Percentiles rank a stretch among this genome's conserved stretches.
Conservation (phyloP, 169 alveolate species). For the Plasmodium vinckei region DNA sequence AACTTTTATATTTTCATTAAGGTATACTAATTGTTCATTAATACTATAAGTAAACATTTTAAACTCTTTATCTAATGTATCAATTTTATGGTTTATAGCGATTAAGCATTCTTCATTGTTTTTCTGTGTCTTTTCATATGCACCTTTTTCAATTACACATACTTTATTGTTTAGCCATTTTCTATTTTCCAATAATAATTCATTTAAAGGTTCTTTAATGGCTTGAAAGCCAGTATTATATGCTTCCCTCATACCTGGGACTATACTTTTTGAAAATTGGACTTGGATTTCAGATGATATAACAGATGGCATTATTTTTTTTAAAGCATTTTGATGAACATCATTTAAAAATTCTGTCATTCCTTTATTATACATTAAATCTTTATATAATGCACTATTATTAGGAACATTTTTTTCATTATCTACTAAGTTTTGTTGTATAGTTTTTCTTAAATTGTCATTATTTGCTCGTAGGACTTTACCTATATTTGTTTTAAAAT, state of each 20-base stretch:
- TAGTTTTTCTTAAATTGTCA: neutral
- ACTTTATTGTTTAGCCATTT: slow-evolving; percentile 30
- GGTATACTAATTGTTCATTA: slow-evolving; percentile 13
- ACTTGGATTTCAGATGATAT: slow-evolving; percentile 62
- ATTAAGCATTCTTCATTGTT: slow-evolving; percentile 23
- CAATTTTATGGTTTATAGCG: slow-evolving; percentile 22
- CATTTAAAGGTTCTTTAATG: slow-evolving; percentile 26
- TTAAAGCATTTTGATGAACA: slow-evolving; percentile 43
- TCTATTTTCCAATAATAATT: slow-evolving; percentile 26
- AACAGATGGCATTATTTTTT: slow-evolving; percentile 58
- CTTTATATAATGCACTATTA: neutral
- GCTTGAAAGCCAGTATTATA: slow-evolving; percentile 70
- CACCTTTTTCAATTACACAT: slow-evolving; percentile 33
- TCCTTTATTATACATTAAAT: slow-evolving; percentile 4
- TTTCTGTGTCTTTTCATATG: slow-evolving; percentile 25
- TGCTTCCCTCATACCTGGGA: slow-evolving; percentile 67
- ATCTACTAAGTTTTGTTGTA: neutral
- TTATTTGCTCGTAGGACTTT: neutral
- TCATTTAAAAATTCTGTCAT: slow-evolving; percentile 21
- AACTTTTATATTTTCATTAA: slow-evolving; percentile 27
- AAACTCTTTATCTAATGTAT: slow-evolving; percentile 30
- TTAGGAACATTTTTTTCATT: neutral
- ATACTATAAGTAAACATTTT: slow-evolving; percentile 25
- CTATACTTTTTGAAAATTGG: slow-evolving; percentile 56
- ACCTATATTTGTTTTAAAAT: neutral